Percentiles rank a stretch among this genome's conserved stretches.
Conservation (phyloP, 495 filamentous ascomycete genomes). For the Letharia columbiana region DNA sequence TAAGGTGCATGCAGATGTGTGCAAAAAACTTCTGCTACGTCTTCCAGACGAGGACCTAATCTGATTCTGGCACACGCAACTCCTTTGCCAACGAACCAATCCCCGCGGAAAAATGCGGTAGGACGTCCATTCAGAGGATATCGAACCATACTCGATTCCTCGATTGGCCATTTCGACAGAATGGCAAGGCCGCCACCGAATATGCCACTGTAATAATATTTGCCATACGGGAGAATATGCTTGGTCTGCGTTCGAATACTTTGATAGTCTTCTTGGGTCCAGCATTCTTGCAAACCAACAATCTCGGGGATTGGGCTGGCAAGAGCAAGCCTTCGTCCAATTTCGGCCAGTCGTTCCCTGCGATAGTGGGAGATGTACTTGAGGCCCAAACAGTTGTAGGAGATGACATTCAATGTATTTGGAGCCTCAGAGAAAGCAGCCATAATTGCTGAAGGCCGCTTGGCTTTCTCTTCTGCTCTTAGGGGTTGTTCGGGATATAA, state of each 20-base stretch:
- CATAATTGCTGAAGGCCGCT: not conserved
- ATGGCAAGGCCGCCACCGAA: conserved; percentile 89
- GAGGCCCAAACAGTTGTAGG: conserved; percentile 94
- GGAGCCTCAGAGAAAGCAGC: conserved; percentile 9
- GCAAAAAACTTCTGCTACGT: conserved; percentile 86
- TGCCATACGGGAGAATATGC: conserved; percentile 79
- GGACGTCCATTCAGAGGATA: conserved; percentile 95
- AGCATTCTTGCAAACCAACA: conserved; percentile 92
- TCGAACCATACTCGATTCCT: conserved; percentile 72
- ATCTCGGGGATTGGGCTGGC: conserved; percentile 67
- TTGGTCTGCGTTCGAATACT: conserved; percentile 67
- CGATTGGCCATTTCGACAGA: conserved; percentile 93
- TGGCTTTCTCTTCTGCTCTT: conserved; percentile 1
- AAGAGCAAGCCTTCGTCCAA: conserved; percentile 64
- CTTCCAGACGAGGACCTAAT: conserved; percentile 54
- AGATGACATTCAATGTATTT: conserved; percentile 57
- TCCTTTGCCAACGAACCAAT: conserved; percentile 82
- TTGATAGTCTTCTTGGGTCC: conserved; percentile 82
- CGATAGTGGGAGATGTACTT: conserved; percentile 78
- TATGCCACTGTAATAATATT: conserved; percentile 85
- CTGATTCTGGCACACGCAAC: conserved; percentile 78
- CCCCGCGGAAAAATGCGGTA: conserved; percentile 84
- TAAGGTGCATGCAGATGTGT: conserved; percentile 94
- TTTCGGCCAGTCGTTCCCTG: conserved; percentile 70
- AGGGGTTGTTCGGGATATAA: not conserved